Conservation (phyloP, 2,329 filamentous ascomycete genomes). For the Cyphellophora attinorum region DNA sequence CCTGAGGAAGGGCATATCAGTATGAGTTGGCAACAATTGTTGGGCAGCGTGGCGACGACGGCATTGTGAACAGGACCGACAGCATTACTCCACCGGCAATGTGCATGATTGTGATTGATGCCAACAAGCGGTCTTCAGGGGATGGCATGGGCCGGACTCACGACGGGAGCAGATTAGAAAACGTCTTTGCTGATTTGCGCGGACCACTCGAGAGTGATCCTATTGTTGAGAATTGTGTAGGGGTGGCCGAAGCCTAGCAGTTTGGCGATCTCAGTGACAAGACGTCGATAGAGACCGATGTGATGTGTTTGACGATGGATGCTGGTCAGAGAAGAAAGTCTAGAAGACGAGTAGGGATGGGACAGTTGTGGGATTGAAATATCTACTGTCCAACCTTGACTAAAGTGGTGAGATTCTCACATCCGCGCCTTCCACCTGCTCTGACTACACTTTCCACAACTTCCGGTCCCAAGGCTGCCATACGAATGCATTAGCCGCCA, state of each 20-base stretch:
- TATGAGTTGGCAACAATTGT: conserved; percentile 11
- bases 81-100: too few species aligned
- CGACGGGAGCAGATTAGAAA: conserved; percentile 97
- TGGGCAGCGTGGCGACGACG: too few species aligned
- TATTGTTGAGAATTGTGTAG: conserved; percentile 2
- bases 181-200: conserved; percentile 71
- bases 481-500: too few species aligned
- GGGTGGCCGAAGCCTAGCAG: not conserved
- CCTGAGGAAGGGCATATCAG: conserved; percentile 40
- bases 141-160: conserved; percentile 44
- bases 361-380: conserved; percentile 1
- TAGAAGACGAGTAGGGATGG: not conserved
- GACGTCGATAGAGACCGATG: not conserved
- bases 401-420: too few species aligned
- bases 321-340: not conserved
- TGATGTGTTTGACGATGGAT: not conserved
- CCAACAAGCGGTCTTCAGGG: too few species aligned
- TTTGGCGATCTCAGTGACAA: not conserved
- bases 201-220: conserved; percentile 20
- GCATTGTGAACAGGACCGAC: too few species aligned
- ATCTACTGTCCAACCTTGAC: not conserved
- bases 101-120: too few species aligned
- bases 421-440: too few species aligned
- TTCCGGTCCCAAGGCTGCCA: too few species aligned
- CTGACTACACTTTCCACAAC: too few species aligned